Conservation (phyloP, 805 yeast species). For the Candida fluviatilis region DNA sequence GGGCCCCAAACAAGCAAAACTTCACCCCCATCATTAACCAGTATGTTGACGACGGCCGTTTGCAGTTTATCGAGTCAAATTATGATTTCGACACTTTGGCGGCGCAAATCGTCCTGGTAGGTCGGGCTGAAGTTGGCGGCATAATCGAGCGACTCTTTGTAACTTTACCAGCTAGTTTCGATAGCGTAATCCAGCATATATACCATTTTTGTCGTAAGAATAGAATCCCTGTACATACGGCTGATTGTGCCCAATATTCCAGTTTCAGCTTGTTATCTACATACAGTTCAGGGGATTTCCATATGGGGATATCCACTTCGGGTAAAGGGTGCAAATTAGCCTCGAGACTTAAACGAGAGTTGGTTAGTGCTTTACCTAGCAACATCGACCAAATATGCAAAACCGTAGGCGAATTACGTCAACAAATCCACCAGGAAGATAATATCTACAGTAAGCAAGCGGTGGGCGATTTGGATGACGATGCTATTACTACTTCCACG, state of each 20-base stretch:
- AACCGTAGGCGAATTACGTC: constrained; percentile 65
- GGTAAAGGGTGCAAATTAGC: constrained; percentile 91
- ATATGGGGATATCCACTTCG: constrained; percentile 77
- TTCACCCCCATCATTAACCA: constrained; percentile 22
- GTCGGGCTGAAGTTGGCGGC: constrained; percentile 56
- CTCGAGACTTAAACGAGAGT: constrained; percentile 70
- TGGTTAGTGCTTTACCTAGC: constrained; percentile 59
- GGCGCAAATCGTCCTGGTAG: constrained; percentile 49
- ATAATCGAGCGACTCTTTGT: constrained; percentile 79
- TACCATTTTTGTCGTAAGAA: constrained; percentile 49
- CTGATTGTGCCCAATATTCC: constrained; percentile 67
- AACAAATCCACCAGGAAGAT: constrained; percentile 51
- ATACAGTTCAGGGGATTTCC: constrained; percentile 66
- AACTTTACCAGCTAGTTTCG: constrained; percentile 31
- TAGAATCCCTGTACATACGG: constrained; percentile 80
- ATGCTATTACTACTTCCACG: constrained; percentile 54
- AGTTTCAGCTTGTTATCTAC: constrained; percentile 77
- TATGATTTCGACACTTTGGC: background rate
- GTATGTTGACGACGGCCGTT: constrained; percentile 19
- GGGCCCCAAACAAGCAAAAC: constrained; percentile 32
- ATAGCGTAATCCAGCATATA: constrained; percentile 34
- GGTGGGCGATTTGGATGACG: constrained; percentile 63
- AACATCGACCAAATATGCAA: constrained; percentile 67
- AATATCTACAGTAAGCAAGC: constrained; percentile 27
- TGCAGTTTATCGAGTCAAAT: constrained; percentile 18